Evolutionary conservation across 805 yeast genomes (phyloP), one percentile per base, ranked within the genome.

Genomic region (Sungouiozyma intestinalis): DNA sequence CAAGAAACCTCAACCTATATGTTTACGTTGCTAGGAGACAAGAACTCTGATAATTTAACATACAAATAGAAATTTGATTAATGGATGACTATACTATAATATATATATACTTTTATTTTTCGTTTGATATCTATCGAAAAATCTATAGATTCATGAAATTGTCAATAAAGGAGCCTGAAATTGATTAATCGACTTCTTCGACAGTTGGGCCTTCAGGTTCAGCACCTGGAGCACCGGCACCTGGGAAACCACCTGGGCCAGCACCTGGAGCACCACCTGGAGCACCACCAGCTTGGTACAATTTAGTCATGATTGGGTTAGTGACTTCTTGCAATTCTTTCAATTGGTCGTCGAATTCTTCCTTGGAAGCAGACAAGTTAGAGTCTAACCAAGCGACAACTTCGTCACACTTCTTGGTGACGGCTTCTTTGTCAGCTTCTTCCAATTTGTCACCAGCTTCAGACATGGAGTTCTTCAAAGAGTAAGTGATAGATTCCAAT

Each of bases 311-410:
- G 73, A 88, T 85, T 69, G 97, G 97, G 81, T 88, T 88, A 57
- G 95, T 94, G 71, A 83, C 74, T 58, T 80, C 86, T 76, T 90
- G 97, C 65, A 88, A 84, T 70, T 87, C 96, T 83, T 90, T 90
- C 75, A 87, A 94, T 75, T 79, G 82, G 72, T 83, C 95, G 62
- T 79, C 76, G 71, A 70, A 88, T 77, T 88, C 97, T 63, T 90
- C 97, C 57, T 84, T 77, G 49, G 95, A 71, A 58, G 94, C 97
- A 56, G 95, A 79, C 66, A 81, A 85, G 76, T 85, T 84, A 62
- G 77, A 74, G 71, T 88, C 97, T 70, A 90, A 79, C 97, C 97
- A 90, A 49, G 79, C 67, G 59, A 86, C 81, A 55, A 85, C 74
- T 69, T 82, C 87, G 51, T 83, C 86, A 67, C 85, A 79, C 63